A percentile compares a stretch with the other conserved stretches of the same genome.
Evolutionary conservation across 225 moss, liverwort and hornwort genomes (phyloP).

Genomic region (Bryum argenteum): DNA sequence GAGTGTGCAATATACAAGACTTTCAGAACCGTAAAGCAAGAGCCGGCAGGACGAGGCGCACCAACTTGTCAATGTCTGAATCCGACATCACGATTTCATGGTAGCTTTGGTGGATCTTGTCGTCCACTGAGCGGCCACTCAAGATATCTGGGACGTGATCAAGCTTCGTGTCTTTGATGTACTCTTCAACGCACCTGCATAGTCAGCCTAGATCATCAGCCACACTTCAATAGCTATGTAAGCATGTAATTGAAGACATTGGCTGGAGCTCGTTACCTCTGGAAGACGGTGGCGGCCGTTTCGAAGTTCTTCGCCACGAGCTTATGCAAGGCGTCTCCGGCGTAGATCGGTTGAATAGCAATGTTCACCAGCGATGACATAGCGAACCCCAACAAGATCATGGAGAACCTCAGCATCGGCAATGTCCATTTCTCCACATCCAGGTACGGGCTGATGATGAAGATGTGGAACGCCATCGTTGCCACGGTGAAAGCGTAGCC

Average conservation of each 20-base stretch:
- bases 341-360: constrained; percentile 76
- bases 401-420: constrained; percentile 77
- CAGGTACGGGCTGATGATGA: constrained; percentile 58
- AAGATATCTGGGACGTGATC: constrained; percentile 94
- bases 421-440: constrained; percentile 83
- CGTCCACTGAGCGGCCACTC: constrained; percentile 81
- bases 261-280: constrained; percentile 38
- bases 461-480: constrained; percentile 68
- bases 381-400: constrained; percentile 84
- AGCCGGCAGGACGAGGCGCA: constrained; percentile 42
- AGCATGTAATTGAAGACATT: no score
- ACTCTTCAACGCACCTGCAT: constrained; percentile 87
- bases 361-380: constrained; percentile 70
- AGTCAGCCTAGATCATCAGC: not conserved
- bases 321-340: constrained; percentile 85
- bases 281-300: constrained; percentile 76
- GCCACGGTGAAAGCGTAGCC: constrained; percentile 71
- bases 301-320: constrained; percentile 95
- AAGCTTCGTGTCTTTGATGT: constrained; percentile 69
- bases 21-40: no score
- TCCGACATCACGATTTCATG: constrained; percentile 98
- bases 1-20: no score
- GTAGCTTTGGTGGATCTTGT: constrained; percentile 93
- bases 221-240: no score
- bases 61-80: constrained; percentile 95